These are phyloP conservation scores for Pleurotus citrinopileatus DNA, from an alignment of 768 basidiomycete species.

Conservation along the genomic window DNA sequence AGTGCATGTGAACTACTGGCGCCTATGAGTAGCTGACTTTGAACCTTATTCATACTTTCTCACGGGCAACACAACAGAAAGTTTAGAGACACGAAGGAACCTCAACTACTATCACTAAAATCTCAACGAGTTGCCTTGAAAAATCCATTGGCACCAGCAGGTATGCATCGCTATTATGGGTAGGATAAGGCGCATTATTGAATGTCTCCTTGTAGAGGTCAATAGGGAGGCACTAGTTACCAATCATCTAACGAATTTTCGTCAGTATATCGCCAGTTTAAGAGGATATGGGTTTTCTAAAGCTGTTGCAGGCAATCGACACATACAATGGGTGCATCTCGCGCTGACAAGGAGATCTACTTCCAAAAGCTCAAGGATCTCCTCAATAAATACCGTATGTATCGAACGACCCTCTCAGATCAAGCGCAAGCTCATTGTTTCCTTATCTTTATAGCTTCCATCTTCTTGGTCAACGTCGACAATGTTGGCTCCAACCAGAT, in stretches of 20 bases:
- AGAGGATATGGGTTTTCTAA: conserved; percentile 16
- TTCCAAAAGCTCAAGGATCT: conserved; percentile 94
- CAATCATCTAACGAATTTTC: conserved; percentile 18
- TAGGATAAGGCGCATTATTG: background rate
- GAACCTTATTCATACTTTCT: conserved; percentile 20
- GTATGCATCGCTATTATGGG: conserved; percentile 34
- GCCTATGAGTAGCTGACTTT: background rate
- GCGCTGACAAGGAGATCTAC: conserved; percentile 88
- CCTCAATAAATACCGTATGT: conserved; percentile 84
- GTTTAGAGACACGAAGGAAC: conserved; percentile 12
- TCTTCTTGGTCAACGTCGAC: conserved; percentile 99
- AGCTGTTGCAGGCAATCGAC: conserved; percentile 24
- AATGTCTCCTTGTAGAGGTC: conserved; percentile 58
- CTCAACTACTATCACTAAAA: conserved; percentile 21
- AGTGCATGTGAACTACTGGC: background rate
- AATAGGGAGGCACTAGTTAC: conserved; percentile 83
- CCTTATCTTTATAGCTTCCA: conserved; percentile 92
- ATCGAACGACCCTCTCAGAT: background rate
- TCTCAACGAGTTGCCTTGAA: conserved; percentile 72
- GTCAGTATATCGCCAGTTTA: conserved; percentile 11
- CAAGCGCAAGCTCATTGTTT: conserved; percentile 9
- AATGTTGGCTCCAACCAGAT: conserved; percentile 99
- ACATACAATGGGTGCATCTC: conserved; percentile 83
- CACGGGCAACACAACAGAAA: conserved; percentile 35
- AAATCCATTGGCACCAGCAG: conserved; percentile 89